Evolutionary conservation across 345 rosid species (phyloP).

Genomic region (Adansonia digitata): DNA sequence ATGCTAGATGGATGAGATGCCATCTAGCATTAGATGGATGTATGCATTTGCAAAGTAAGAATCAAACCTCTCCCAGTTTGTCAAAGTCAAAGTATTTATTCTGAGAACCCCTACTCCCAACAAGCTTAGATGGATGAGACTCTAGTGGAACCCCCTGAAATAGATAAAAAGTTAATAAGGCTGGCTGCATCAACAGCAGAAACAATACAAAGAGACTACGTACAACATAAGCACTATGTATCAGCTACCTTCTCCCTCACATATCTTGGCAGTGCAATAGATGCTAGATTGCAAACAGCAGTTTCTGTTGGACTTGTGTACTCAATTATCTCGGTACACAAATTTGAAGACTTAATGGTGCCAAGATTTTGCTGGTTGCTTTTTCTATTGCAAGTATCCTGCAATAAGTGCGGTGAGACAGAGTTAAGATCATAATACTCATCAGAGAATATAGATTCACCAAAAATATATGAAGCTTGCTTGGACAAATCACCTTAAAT

Average conservation of each 20-base stretch:
- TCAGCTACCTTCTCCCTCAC: conserved; percentile 72
- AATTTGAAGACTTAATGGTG: conserved; percentile 85
- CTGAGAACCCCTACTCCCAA: conserved; percentile 72
- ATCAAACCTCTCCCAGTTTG: conserved; percentile 81
- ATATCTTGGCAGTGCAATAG: conserved; percentile 84
- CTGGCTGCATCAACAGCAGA: not conserved
- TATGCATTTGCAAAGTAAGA: conserved; percentile 1
- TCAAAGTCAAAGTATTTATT: conserved; percentile 83
- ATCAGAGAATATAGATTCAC: not conserved
- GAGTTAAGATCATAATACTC: not conserved
- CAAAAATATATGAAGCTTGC: not conserved
- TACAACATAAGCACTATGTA: not conserved
- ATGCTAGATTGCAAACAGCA: conserved; percentile 96
- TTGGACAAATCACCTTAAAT: conserved; percentile 54
- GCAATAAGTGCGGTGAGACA: conserved; percentile 10
- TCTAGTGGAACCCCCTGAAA: conserved; percentile 62
- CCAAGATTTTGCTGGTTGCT: conserved; percentile 96
- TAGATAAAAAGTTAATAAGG: not conserved
- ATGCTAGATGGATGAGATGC: not conserved
- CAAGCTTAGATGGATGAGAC: conserved; percentile 72
- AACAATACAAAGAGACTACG: not conserved
- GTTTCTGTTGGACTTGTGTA: conserved; percentile 92
- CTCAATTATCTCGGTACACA: conserved; percentile 87
- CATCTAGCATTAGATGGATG: not conserved
- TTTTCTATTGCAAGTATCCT: conserved; percentile 89